phyloP scores from a whole-genome alignment of 164 flowering plant genomes.

The Euptelea pleiosperma region DNA sequence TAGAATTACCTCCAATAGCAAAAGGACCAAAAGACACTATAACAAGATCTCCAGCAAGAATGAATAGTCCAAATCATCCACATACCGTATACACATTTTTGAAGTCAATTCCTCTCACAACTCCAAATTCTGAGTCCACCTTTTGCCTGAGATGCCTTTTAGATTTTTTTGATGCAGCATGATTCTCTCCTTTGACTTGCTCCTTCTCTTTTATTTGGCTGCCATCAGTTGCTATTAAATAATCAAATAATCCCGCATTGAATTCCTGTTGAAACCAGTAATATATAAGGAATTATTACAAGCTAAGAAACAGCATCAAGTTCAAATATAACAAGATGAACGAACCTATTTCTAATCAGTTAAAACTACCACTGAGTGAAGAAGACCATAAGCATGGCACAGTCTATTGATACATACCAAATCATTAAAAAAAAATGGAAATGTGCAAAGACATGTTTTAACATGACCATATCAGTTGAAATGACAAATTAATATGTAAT shows the following conservation, averaged over 20 bases:
- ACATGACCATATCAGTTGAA: no score
- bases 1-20: background rate
- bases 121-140: slow-evolving; percentile 87
- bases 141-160: slow-evolving; percentile 50
- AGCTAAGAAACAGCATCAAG: no score
- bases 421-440: no score
- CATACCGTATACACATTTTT: slow-evolving; percentile 91
- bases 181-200: slow-evolving; percentile 30
- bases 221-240: slow-evolving; percentile 86
- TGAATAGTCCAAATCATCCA: background rate
- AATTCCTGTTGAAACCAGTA: slow-evolving; percentile 57
- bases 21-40: background rate
- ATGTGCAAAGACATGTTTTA: no score
- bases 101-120: slow-evolving; percentile 95
- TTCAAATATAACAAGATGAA: no score
- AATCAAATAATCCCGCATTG: slow-evolving; percentile 95
- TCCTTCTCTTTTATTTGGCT: slow-evolving; percentile 51
- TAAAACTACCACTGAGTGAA: no score
- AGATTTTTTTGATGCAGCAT: slow-evolving; percentile 43
- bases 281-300: no score
- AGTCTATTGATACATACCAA: no score
- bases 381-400: no score
- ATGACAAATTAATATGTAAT: no score
- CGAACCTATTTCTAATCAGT: no score
- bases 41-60: background rate